Conservation (phyloP, 1,284 basidiomycete species). For the Pholiota adiposa region DNA sequence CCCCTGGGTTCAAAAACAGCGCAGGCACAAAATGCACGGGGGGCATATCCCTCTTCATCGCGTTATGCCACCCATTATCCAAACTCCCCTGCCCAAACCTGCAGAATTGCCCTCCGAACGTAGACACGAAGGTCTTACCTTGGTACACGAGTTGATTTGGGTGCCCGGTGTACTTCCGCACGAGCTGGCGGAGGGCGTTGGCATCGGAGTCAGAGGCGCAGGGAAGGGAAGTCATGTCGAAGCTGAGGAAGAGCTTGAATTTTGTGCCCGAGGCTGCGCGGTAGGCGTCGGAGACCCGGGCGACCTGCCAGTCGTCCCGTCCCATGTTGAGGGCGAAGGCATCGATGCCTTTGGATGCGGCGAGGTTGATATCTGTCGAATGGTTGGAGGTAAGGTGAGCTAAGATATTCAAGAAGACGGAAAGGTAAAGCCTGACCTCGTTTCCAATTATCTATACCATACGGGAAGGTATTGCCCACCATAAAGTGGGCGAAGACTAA, state of each 20-base stretch:
- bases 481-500: slow-evolving; percentile 38
- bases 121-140: slow-evolving; percentile 13
- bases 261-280: slow-evolving; percentile 20
- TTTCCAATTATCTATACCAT: slow-evolving; percentile 38
- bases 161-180: slow-evolving; percentile 14
- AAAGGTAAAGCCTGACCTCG: slow-evolving; percentile 31
- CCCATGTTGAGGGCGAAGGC: slow-evolving; percentile 51
- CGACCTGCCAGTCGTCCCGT: slow-evolving; percentile 51
- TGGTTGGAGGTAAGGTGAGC: background rate
- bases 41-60: slow-evolving; percentile 7
- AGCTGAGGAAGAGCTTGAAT: slow-evolving; percentile 62
- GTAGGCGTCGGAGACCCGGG: slow-evolving; percentile 50
- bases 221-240: slow-evolving; percentile 53
- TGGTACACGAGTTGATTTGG: slow-evolving; percentile 16
- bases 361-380: slow-evolving; percentile 43
- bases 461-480: slow-evolving; percentile 47
- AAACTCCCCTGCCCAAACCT: slow-evolving; percentile 4
- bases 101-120: slow-evolving; percentile 9
- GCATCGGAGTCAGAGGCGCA: slow-evolving; percentile 22
- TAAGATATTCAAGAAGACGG: too few relatives aligned
- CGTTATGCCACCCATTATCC: slow-evolving; percentile 9
- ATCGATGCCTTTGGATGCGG: slow-evolving; percentile 43
- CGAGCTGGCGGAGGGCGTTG: slow-evolving; percentile 15
- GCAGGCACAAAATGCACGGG: slow-evolving; percentile 11
- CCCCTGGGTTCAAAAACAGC: slow-evolving; percentile 5